Evolutionary conservation across 352 stramenopile genomes (phyloP).

Genomic region (Thalassiosira delicatula): DNA sequence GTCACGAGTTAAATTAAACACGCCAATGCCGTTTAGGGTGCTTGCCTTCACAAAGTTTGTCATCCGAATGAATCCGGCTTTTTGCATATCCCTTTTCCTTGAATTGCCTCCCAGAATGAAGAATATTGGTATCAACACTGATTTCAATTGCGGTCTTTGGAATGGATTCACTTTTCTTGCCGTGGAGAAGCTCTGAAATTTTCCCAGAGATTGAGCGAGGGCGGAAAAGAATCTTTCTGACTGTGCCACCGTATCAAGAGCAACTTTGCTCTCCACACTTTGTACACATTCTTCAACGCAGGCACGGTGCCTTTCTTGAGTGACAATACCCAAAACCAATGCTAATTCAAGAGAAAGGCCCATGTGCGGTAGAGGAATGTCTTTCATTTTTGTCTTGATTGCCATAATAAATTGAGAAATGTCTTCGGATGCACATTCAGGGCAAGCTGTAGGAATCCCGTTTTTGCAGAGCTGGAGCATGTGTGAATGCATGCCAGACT

Average conservation of each 20-base stretch:
- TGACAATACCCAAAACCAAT: slow-evolving; percentile 18
- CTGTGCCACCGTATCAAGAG: slow-evolving; percentile 21
- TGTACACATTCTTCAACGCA: slow-evolving; percentile 20
- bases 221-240: slow-evolving; percentile 34
- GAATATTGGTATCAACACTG: slow-evolving; percentile 35
- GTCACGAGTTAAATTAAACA: slow-evolving; percentile 33
- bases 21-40: slow-evolving; percentile 30
- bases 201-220: slow-evolving; percentile 30
- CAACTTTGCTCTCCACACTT: slow-evolving; percentile 11
- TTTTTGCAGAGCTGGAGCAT: slow-evolving; percentile 22
- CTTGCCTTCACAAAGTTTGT: slow-evolving; percentile 31
- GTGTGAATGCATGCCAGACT: slow-evolving; percentile 22
- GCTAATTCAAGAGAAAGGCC: neutral
- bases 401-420: slow-evolving; percentile 12
- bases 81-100: slow-evolving; percentile 6
- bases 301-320: neutral
- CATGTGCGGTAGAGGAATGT: slow-evolving; percentile 8
- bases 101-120: slow-evolving; percentile 19
- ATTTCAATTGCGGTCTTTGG: slow-evolving; percentile 21
- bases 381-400: slow-evolving; percentile 9
- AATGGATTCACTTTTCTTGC: slow-evolving; percentile 26
- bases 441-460: slow-evolving; percentile 23
- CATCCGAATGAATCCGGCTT: slow-evolving; percentile 24
- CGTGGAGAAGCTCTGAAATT: slow-evolving; percentile 28
- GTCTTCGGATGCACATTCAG: slow-evolving; percentile 24